Base-by-base conservation (phyloP, 306 rosid species). In the Trifolium fragiferum region DNA sequence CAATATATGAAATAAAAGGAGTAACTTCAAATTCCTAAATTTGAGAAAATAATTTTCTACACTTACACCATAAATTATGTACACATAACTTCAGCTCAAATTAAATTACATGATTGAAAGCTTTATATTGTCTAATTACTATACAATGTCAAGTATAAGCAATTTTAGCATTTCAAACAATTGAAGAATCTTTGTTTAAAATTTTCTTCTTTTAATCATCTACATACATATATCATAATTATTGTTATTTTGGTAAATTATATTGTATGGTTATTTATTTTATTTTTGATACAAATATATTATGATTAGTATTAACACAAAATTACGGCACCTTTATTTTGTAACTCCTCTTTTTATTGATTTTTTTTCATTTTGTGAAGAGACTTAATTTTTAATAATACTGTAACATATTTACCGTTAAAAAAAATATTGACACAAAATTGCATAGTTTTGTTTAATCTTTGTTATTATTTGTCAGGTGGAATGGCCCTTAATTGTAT, bases 401-500 rank as follows among this genome's bases (percentile, higher is more conserved):
- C n/a, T n/a, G n/a, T n/a, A n/a, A n/a, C n/a, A n/a, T n/a, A n/a
- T n/a, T n/a, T n/a, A n/a, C n/a, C n/a, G n/a, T n/a, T n/a, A n/a
- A n/a, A n/a, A n/a, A n/a, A n/a, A n/a, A n/a, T 55, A 55, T 55
- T 55, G 21, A 11, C 4, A 55, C n/a, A 55, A 55, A 21, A 21
- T 21, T 23, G 3, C 14, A 23, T 21, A 1, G 10, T 55, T 10
- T 4, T 55, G 3, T 11, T 27, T 59, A 30, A 60, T 25, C 2
- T 7, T 30, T n/a, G n/a, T n/a, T 14, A 27, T 27, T 60, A 60
- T 15, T 30, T 27, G 12, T 60, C 75, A 94, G 99, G 90, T 74
- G 13, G 97, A 94, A 70, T 92, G 92, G 90, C 99, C 99, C 8
- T 69, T 88, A 10, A 93, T 87, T 71, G 96, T 67, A 18, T 94